Conservation (phyloP, 495 filamentous ascomycete species). For the Jackrogersella multiformis region DNA sequence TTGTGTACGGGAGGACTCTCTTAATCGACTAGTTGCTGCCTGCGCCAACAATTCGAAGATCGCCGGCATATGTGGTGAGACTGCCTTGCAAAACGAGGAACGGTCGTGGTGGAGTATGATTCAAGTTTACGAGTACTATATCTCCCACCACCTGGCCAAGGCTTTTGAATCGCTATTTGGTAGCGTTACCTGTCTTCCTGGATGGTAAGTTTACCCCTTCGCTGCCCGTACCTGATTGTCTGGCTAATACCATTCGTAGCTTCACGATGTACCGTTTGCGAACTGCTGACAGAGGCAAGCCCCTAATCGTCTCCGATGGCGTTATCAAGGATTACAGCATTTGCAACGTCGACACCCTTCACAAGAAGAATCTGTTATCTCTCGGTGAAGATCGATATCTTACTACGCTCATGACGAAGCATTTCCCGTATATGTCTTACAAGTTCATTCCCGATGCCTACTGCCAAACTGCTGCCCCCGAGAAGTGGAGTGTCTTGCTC, state of each 20-base stretch:
- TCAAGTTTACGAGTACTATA: conserved; percentile 98
- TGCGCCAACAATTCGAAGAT: conserved; percentile 96
- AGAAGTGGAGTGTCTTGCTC: conserved; percentile 89
- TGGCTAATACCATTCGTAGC: conserved; percentile 62
- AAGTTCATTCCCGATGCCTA: conserved; percentile 95
- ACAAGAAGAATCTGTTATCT: conserved; percentile 97
- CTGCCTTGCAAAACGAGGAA: conserved; percentile 94
- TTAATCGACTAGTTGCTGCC: conserved; percentile 90
- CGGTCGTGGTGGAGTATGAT: conserved; percentile 99
- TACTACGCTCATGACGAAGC: conserved; percentile 96
- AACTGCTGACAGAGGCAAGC: conserved; percentile 89
- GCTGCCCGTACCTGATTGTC: not conserved
- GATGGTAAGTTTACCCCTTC: conserved; percentile 75
- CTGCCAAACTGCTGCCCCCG: conserved; percentile 90
- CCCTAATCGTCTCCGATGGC: conserved; percentile 88
- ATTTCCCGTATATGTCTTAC: conserved; percentile 94
- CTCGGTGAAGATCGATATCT: conserved; percentile 98
- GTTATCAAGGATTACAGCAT: conserved; percentile 89
- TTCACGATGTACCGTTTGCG: conserved; percentile 98
- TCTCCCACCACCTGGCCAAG: conserved; percentile 93
- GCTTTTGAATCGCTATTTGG: conserved; percentile 96
- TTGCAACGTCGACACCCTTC: conserved; percentile 88
- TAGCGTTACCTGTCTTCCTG: conserved; percentile 96
- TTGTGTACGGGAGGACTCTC: conserved; percentile 88
- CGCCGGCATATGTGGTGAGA: conserved; percentile 97